Base-by-base conservation (phyloP, 192 early-diverging fungal genomes). In the Lobosporangium transversale region DNA sequence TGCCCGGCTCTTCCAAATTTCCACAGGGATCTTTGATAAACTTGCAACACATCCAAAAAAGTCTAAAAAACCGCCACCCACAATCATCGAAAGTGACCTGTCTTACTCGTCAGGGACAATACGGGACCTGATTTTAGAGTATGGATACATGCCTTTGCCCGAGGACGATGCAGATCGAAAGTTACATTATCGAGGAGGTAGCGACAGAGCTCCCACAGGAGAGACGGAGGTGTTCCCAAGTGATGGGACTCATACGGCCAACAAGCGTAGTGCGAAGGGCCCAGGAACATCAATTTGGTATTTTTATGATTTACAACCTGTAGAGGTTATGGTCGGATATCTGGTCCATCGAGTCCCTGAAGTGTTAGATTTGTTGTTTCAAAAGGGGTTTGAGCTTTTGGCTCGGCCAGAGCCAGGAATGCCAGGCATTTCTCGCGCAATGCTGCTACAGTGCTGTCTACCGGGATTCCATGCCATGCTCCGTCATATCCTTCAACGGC, bases 111-210 rank as follows among this genome's bases (percentile, higher is more conserved):
- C 29, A 29, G 59, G 58, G 0, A 51, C 56, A 21, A 9, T 67
- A 1, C 20, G 29, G 23, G 52, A 42, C 17, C 47, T 76, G 12
- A 37, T 76, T 20, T 8, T 58, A 8, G 73, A 76, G 24, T 76
- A 66, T n/a, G 73, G 73, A 30, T 76, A 67, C 17, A 40, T 76
- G 48, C 73, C 73, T 9, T 51, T 76, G 58, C 73, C 73, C 8
- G 73, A 76, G 35, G 73, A 67, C 31, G 64, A 76, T 29, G 9
- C 29, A 29, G 64, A 76, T 20, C 73, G 73, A 10, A 61, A 55
- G 21, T 29, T 54, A 12, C 64, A 76, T 32, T 61, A 67, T 27
- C 45, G n/a, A 5, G 73, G 73, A 4, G 73, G 73, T 11, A 30
- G 35, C 14, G 37, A 40, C 5, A 61, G 73, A n/a, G 60, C 54